Evolutionary conservation across 2,329 filamentous ascomycete genomes (phyloP).

Genomic region (Aspergillus niger): DNA sequence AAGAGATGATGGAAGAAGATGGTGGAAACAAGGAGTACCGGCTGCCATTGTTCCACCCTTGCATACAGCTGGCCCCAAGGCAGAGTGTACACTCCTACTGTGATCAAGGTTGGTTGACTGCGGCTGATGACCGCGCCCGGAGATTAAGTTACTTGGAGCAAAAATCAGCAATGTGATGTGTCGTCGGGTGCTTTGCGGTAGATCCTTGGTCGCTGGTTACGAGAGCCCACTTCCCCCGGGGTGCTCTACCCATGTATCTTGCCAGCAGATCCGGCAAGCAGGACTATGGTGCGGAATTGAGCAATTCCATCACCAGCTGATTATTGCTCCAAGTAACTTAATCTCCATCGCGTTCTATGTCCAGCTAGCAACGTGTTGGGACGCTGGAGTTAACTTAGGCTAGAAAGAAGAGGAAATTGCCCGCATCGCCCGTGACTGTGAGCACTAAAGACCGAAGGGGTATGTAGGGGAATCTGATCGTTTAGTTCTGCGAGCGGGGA

Average conservation of each 20-base stretch:
- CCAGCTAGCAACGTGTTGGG: neutral
- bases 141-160: neutral
- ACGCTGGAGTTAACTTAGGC: slow-evolving; percentile 1
- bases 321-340: neutral
- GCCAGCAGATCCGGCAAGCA: neutral
- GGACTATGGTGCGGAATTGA: neutral
- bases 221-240: no score
- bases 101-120: neutral
- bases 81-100: neutral
- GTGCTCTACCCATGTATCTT: neutral
- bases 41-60: neutral
- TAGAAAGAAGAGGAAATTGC: slow-evolving; percentile 4
- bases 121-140: neutral
- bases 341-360: neutral
- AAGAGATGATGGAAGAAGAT: neutral
- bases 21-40: neutral
- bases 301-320: neutral
- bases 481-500: neutral
- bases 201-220: neutral
- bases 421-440: slow-evolving; percentile 15
- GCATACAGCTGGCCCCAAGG: neutral
- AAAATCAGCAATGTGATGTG: slow-evolving; percentile 1
- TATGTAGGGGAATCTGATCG: neutral
- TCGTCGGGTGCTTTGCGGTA: neutral
- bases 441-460: neutral